Conservation (phyloP, 176 grass and related monocot genomes). For the Thinopyrum elongatum region DNA sequence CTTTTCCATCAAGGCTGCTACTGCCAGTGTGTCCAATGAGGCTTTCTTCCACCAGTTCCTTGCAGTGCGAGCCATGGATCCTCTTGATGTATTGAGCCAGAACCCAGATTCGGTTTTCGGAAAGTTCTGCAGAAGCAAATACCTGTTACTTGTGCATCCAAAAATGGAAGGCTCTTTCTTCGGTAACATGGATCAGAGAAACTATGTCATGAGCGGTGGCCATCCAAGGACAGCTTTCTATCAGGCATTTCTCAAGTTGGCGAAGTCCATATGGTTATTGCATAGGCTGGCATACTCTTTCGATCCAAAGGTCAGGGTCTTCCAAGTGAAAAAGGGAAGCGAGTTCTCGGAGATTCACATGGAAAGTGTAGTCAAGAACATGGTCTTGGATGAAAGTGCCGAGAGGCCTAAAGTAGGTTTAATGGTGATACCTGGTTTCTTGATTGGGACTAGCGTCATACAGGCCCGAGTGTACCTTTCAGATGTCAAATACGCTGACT, state of each 20-base stretch:
- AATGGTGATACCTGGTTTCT: constrained; percentile 96
- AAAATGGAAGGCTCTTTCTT: constrained; percentile 97
- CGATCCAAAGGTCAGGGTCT: constrained; percentile 66
- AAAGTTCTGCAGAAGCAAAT: constrained; percentile 84
- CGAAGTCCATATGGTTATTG: constrained; percentile 85
- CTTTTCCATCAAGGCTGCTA: constrained; percentile 61
- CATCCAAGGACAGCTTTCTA: constrained; percentile 95
- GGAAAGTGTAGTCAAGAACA: constrained; percentile 77
- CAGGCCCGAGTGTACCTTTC: constrained; percentile 78
- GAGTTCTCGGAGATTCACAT: constrained; percentile 85
- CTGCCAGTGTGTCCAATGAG: constrained; percentile 53
- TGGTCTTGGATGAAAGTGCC: constrained; percentile 49
- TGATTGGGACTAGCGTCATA: constrained; percentile 62
- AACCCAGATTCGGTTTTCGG: constrained; percentile 81
- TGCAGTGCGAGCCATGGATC: constrained; percentile 84
- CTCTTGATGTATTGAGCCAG: constrained; percentile 89
- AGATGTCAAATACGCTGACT: constrained; percentile 64
- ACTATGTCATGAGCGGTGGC: constrained; percentile 79
- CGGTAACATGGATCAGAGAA: constrained; percentile 87
- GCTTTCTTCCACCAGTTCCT: constrained; percentile 90
- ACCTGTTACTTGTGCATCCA: constrained; percentile 74
- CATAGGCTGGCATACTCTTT: constrained; percentile 78
- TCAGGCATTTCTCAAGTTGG: constrained; percentile 84
- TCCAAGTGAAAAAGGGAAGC: constrained; percentile 65
- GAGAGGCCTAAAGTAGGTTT: constrained; percentile 75